Evolutionary conservation across 768 basidiomycete genomes (phyloP).

Genomic region (Fomitopsis serialis): DNA sequence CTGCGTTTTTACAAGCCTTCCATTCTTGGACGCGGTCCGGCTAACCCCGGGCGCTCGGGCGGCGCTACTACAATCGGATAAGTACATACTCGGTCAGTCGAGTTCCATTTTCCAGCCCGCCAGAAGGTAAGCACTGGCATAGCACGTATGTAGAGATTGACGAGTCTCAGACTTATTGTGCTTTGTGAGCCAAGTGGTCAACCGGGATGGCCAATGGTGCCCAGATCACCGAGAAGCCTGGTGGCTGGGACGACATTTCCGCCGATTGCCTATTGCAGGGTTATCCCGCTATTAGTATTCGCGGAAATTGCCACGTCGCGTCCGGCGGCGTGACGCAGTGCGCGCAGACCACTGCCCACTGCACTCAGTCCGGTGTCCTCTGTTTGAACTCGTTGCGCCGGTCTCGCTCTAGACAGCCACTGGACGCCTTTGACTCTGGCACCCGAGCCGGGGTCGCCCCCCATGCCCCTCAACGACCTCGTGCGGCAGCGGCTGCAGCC

Average conservation of each 20-base stretch:
- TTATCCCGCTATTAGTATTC: background rate
- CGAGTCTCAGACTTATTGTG: too few species aligned
- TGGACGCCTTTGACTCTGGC: background rate
- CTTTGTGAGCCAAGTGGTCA: too few species aligned
- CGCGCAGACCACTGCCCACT: too few species aligned
- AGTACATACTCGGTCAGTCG: too few species aligned
- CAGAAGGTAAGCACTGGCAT: too few species aligned
- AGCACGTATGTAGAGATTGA: too few species aligned
- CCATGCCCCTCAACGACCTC: slow-evolving; percentile 46
- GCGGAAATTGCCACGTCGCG: slow-evolving; percentile 11
- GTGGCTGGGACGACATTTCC: too few species aligned
- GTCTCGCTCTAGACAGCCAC: background rate
- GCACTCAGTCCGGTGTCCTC: too few species aligned
- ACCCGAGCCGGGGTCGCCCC: background rate
- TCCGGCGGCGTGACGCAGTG: background rate
- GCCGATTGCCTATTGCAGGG: background rate
- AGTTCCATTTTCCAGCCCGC: too few species aligned
- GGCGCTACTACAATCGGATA: too few species aligned
- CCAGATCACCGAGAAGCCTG: too few species aligned
- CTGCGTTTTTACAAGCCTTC: background rate
- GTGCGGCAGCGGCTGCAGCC: slow-evolving; percentile 48
- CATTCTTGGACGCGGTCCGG: background rate
- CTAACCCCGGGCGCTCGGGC: background rate
- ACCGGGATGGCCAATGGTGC: too few species aligned
- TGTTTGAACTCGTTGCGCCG: background rate